Conservation (phyloP, 106 monocot species). For the Dioscorea dumetorum region DNA sequence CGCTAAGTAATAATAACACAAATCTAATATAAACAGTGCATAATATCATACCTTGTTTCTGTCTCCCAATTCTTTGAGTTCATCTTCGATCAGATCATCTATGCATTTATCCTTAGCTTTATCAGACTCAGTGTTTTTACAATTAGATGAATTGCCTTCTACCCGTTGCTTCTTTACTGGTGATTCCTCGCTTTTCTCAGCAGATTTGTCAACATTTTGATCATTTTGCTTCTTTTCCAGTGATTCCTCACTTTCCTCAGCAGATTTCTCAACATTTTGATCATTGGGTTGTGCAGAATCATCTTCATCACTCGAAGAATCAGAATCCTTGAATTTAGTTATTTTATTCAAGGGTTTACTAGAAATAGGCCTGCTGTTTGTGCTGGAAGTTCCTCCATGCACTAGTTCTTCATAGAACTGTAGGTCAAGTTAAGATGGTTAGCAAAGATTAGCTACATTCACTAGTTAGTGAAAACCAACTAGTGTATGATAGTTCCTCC, state of each 20-base stretch:
- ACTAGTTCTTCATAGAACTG: slow-evolving; percentile 73
- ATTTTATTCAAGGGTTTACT: slow-evolving; percentile 53
- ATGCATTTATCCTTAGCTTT: slow-evolving; percentile 46
- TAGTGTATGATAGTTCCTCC: too few relatives aligned
- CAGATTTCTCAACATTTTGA: slow-evolving; percentile 3
- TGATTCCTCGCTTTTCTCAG: slow-evolving; percentile 16
- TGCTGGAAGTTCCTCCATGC: slow-evolving; percentile 28
- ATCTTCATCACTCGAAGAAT: slow-evolving; percentile 60
- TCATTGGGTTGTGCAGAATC: not conserved
- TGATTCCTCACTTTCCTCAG: slow-evolving; percentile 4
- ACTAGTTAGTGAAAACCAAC: not conserved
- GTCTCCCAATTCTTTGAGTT: slow-evolving; percentile 71
- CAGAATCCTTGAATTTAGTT: slow-evolving; percentile 60
- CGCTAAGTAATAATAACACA: not conserved
- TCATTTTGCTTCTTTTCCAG: slow-evolving; percentile 5
- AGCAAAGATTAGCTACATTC: not conserved
- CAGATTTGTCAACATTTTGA: slow-evolving; percentile 16
- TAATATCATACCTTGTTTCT: slow-evolving; percentile 70
- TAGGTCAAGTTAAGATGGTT: slow-evolving; percentile 2
- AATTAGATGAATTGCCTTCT: slow-evolving; percentile 7
- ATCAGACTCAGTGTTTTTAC: slow-evolving; percentile 10
- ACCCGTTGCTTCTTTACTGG: slow-evolving; percentile 43
- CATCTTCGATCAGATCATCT: slow-evolving; percentile 89
- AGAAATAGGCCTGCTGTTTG: slow-evolving; percentile 11
- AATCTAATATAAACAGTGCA: not conserved